These are phyloP conservation scores for Lachnellula hyalina DNA, from an alignment of 2,329 filamentous ascomycete genomes.

Conservation along the genomic window DNA sequence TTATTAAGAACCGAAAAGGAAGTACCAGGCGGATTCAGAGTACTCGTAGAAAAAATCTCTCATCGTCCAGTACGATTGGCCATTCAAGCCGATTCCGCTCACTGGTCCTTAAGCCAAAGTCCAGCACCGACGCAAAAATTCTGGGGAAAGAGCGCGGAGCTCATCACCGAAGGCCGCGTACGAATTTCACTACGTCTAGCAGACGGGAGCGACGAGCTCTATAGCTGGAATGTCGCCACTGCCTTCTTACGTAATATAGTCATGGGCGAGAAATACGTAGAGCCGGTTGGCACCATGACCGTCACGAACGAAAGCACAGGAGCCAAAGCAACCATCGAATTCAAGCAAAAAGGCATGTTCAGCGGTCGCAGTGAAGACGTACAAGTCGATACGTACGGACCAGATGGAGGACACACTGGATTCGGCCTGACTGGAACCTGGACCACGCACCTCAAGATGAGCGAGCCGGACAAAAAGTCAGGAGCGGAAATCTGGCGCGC, in stretches of 20 bases:
- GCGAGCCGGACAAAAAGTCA: conserved; percentile 51
- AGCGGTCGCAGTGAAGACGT: conserved; percentile 91
- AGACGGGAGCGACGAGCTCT: conserved; percentile 70
- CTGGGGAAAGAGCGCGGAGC: conserved; percentile 94
- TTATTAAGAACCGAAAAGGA: conserved; percentile 79
- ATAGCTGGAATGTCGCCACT: conserved; percentile 83
- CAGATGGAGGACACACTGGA: conserved; percentile 59
- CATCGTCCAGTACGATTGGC: conserved; percentile 90
- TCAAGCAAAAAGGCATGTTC: conserved; percentile 96
- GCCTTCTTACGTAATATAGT: conserved; percentile 94
- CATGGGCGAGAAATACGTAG: conserved; percentile 95
- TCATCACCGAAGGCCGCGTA: conserved; percentile 85
- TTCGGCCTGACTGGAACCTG: conserved; percentile 75
- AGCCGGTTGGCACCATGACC: conserved; percentile 86
- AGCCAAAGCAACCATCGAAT: conserved; percentile 78
- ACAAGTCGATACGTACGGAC: conserved; percentile 64
- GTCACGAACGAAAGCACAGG: conserved; percentile 80
- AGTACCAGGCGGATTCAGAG: conserved; percentile 68
- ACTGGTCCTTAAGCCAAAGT: conserved; percentile 84
- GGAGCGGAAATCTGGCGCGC: conserved; percentile 72
- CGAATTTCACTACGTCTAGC: conserved; percentile 64
- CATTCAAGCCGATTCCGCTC: conserved; percentile 80
- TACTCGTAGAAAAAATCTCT: conserved; percentile 91
- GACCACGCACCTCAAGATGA: conserved; percentile 68
- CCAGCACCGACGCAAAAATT: conserved; percentile 93